These are phyloP conservation scores for Mortierella sp. DNA, from an alignment of 371 early-diverging fungal genomes.

Conservation along the genomic window DNA sequence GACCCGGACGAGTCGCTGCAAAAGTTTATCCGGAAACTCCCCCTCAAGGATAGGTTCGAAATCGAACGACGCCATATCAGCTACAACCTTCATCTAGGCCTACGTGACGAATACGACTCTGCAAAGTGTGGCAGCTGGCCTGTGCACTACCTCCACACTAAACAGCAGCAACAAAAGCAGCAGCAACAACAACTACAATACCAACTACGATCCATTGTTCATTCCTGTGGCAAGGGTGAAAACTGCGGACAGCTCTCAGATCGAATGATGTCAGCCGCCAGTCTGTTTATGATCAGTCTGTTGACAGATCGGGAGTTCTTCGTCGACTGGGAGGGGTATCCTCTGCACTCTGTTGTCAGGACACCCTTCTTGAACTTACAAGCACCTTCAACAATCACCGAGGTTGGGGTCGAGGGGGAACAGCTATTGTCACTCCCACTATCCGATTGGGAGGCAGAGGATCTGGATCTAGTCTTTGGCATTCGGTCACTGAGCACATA, in stretches of 20 bases:
- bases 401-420: not conserved
- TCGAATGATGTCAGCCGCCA: slow-evolving; percentile 17
- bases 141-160: slow-evolving; percentile 8
- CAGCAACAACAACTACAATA: not conserved
- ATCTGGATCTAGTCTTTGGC: slow-evolving; percentile 5
- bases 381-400: not conserved
- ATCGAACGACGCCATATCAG: slow-evolving; percentile 23
- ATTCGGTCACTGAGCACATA: slow-evolving; percentile 13
- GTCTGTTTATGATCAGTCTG: slow-evolving; percentile 19
- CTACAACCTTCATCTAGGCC: slow-evolving; percentile 20
- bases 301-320: slow-evolving; percentile 31
- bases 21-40: slow-evolving; percentile 1
- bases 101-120: slow-evolving; percentile 12
- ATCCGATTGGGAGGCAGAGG: not conserved
- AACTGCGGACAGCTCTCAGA: slow-evolving; percentile 13
- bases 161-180: not conserved
- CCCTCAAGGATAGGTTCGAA: slow-evolving; percentile 18
- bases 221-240: not conserved
- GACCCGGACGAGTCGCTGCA: not conserved
- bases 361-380: slow-evolving; percentile 11
- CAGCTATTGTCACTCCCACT: not conserved
- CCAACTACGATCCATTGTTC: not conserved
- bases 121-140: slow-evolving; percentile 19
- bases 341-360: not conserved
- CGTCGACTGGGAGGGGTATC: slow-evolving; percentile 20